Base-by-base conservation (phyloP, 768 basidiomycete species). In the Leccinum olivaceopallidum region DNA sequence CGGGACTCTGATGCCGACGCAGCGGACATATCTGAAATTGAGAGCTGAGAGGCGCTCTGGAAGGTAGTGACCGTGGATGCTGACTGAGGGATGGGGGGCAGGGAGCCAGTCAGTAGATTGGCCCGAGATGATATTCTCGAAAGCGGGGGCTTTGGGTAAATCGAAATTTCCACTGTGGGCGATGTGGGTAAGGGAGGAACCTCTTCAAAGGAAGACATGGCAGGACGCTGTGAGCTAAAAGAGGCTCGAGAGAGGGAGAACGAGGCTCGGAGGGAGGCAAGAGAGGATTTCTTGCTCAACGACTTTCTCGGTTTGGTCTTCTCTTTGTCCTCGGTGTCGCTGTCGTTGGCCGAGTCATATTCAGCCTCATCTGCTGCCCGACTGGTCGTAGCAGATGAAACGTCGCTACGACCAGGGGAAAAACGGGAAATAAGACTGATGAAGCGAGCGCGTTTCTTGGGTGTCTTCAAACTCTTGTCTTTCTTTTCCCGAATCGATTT, bases 381-480 rank as follows among this genome's bases (percentile, higher is more conserved):
- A 5, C 42, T 53, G 8, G 60, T 61, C 2, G 61, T 58, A 0
- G 59, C 22, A 5, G 68, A 55, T 4, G 67, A 54, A 5, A 52
- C 6, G 4, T 75, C 72, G 14, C 22, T 37, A n/a, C 74, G 73
- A 26, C 71, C 63, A 0, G 72, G 73, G 1, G 73, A 75, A 4
- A 73, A 28, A 4, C 70, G 72, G 0, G 72, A 74, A 9, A 73
- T 72, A 47, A 73, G 68, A 50, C 66, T 72, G 37, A 75, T 70
- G 55, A 73, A 73, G 12, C 74, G 74, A 0, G 70, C n/a, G 6
- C 72, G 72, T 49, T 74, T 75, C 49, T 63, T 68, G 12, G 72
- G 72, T 0, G 67, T 64, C 55, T 74, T 75, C 9, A 63, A 5
- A 5, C 34, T 6, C 58, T 73, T 73, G 24, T 57, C 55, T 22